Evolutionary conservation across 306 rosid species (phyloP).

Genomic region (Cicer bijugum): DNA sequence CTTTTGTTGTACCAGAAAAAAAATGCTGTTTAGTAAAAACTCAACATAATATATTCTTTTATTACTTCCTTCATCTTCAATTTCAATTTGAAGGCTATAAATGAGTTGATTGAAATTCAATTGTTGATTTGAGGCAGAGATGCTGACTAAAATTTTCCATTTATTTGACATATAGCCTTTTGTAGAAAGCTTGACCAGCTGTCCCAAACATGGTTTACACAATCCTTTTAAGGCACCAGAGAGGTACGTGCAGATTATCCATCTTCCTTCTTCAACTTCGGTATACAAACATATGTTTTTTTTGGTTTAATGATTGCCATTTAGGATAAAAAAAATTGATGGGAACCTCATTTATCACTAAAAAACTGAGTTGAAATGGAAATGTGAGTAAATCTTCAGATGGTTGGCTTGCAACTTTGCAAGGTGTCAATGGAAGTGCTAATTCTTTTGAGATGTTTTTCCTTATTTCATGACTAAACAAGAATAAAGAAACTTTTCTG

Average conservation of each 20-base stretch:
- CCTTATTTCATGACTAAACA: constrained; percentile 19
- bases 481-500: constrained; percentile 4
- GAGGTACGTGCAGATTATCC: constrained; percentile 61
- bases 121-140: background rate
- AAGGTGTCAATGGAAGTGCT: constrained; percentile 21
- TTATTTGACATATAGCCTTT: constrained; percentile 67
- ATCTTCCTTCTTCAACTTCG: constrained; percentile 12
- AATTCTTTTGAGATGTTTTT: constrained; percentile 15
- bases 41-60: constrained; percentile 21
- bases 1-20: constrained; percentile 11
- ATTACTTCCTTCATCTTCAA: constrained; percentile 1
- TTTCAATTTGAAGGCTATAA: constrained; percentile 34
- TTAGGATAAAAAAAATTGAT: background rate
- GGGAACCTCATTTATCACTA: constrained; percentile 6
- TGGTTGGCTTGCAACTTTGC: constrained; percentile 23
- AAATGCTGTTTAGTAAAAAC: constrained; percentile 1
- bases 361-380: constrained; percentile 21
- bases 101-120: constrained; percentile 35
- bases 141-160: constrained; percentile 34
- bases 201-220: constrained; percentile 96
- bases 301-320: background rate
- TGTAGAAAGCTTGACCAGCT: constrained; percentile 81
- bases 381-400: constrained; percentile 22
- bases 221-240: constrained; percentile 96
- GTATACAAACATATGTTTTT: background rate